Base-by-base conservation (phyloP, 768 basidiomycete genomes). In the Mycena filopes region DNA sequence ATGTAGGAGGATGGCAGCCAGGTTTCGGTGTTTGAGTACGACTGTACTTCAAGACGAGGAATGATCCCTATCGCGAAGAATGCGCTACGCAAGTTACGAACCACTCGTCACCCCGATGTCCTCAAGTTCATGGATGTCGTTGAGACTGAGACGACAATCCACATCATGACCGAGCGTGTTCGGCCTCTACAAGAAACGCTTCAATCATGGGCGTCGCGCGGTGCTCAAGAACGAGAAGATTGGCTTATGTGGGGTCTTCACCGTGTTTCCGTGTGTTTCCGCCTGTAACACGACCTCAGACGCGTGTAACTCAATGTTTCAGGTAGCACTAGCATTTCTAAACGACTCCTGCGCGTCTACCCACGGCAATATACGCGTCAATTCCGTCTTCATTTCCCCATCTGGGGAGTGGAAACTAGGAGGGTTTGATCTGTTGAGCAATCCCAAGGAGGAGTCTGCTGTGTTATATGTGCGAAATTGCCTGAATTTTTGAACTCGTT, bases 401-500 rank as follows among this genome's bases (percentile, higher is more conserved):
- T 93, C 95, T 0, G 94, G 97, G 7, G 98, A 99, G 80, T 99
- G 97, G 98, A 94, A 94, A 73, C 80, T 99, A 10, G 96, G 94
- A 21, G 97, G 97, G 1, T 96, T 99, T 72, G 98, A 99, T 72
- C 79, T 97, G 0, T 76, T 98, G 66, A 95, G 94, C 70, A 93
- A 85, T 69, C 85, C 90, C 11, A 92, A 89, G 70, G 96, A 98
- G 55, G 89, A 93, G 16, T 76, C 82, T 47, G 87, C 92, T 33
- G 86, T 93, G 18, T 80, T 96, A 73, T 97, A 93, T 82, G 95
- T 96, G 79, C 77, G 91, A 79, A 70, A 43, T 29, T 68, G 25
- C 3, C 41, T 45, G 26, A n/a, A n/a, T n/a, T 51, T 26, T 12
- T 25, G 67, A 21, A n/a, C 3, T 42, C 60, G 33, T 66, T 31